phyloP scores from a whole-genome alignment of 2,329 filamentous ascomycete species.

The Hymenoscyphus infarciens region DNA sequence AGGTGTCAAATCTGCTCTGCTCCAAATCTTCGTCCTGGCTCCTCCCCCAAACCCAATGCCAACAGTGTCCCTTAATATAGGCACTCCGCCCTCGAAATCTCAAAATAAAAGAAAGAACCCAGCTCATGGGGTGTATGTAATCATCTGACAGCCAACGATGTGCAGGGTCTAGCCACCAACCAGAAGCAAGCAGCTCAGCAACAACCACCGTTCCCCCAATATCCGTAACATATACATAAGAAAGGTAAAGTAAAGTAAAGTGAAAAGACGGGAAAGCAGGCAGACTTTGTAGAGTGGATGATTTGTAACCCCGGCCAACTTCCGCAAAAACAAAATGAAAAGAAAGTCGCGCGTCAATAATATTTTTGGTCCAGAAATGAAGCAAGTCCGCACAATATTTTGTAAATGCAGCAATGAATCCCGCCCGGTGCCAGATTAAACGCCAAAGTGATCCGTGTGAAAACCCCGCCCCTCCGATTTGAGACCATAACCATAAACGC shows the following conservation, averaged over 20 bases:
- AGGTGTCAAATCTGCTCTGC: constrained; percentile 11
- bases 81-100: constrained; percentile 8
- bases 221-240: constrained; percentile 18
- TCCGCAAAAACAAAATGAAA: constrained; percentile 11
- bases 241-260: constrained; percentile 10
- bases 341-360: constrained; percentile 8
- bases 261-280: constrained; percentile 1
- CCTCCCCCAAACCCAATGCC: not conserved
- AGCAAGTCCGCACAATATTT: constrained; percentile 9
- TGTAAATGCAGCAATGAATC: constrained; percentile 30
- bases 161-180: not conserved
- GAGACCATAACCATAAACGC: constrained; percentile 17
- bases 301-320: constrained; percentile 1
- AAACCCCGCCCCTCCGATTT: constrained; percentile 9
- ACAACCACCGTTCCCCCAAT: not conserved
- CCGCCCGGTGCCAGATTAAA: constrained; percentile 14
- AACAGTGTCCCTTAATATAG: not conserved
- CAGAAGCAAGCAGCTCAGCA: not conserved
- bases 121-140: constrained; percentile 18
- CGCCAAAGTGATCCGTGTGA: constrained; percentile 17
- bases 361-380: constrained; percentile 15
- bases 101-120: constrained; percentile 14
- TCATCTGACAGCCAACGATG: constrained; percentile 9
- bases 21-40: not conserved
- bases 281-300: constrained; percentile 14